Evolutionary conservation across 164 flowering plant genomes (phyloP).

Genomic region (Macadamia tetraphylla): DNA sequence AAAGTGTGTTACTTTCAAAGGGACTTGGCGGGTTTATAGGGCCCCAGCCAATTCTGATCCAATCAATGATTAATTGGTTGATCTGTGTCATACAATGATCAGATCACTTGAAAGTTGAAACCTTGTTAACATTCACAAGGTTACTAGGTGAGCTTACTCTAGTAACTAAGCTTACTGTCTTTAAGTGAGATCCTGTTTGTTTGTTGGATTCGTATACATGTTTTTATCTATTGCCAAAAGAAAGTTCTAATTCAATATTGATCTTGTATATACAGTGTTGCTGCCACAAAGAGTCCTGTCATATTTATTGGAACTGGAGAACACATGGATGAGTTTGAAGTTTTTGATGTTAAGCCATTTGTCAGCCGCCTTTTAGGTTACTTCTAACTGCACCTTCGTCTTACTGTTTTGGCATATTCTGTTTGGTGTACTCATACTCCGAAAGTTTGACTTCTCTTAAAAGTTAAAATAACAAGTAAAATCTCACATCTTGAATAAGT

Average conservation of each 20-base stretch:
- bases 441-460: background rate
- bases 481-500: background rate
- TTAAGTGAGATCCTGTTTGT: background rate
- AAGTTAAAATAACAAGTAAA: background rate
- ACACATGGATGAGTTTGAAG: slow-evolving; percentile 99
- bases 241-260: background rate
- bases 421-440: slow-evolving; percentile 2
- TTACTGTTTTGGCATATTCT: background rate
- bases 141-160: background rate
- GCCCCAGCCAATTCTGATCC: too few species aligned
- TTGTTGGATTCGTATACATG: background rate
- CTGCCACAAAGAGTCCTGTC: slow-evolving; percentile 96
- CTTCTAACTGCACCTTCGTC: background rate
- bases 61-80: too few species aligned
- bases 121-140: too few species aligned
- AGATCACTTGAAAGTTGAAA: too few species aligned
- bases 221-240: background rate
- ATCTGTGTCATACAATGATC: too few species aligned
- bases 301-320: slow-evolving; percentile 98
- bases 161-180: background rate
- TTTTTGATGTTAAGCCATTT: slow-evolving; percentile 97
- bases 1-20: too few species aligned
- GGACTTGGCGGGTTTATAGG: too few species aligned
- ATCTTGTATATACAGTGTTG: slow-evolving; percentile 55
- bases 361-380: slow-evolving; percentile 94